Evolutionary conservation across 805 yeast species (phyloP), one percentile per base, ranked within the genome.

Genomic region (Nakazawaea wickerhamii): DNA sequence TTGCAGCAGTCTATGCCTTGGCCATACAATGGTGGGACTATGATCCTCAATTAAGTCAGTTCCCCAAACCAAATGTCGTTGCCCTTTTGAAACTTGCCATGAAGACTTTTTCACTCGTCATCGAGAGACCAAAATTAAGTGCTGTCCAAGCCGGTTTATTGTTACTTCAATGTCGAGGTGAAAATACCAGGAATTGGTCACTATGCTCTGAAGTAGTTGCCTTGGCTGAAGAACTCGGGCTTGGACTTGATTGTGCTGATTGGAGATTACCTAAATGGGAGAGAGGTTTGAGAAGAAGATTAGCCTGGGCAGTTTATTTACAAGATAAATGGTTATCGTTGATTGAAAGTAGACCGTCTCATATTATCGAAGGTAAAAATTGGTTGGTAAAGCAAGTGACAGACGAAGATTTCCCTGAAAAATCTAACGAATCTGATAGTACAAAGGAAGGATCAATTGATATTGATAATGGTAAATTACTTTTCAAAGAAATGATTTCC

Each of bases 201-300:
- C 61, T 90, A 31, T 83, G 87, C 56, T 84, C 95, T 3, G 95
- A 87, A 50, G 86, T 91, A 18, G 90, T 87, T 5, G 84, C 95
- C 0, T 62, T 90, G 15, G 81, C 96, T 0, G 96, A 91, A 60
- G 95, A 91, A 51, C 66, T 91, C 14, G 97, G 98, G 0, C 66
- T 91, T 9, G 95, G 96, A 0, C 68, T 87, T n/a, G 91, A 90
- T 55, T 90, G 97, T 54, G 79, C 83, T 44, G 76, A 74, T 49
- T 91, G 99, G 99, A 81, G 84, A 54, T 64, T 91, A 27, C 98
- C 98, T 0, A 81, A 83, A 52, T 93, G 98, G 98, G 99, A 91
- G 57, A 71, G 95, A 39, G 95, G 95, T 5, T 64, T 91, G 38
- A 71, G 99, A 40, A 76, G 87, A 52, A 70, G 98, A 45, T 63